Conservation (phyloP, 257 asterid species). For the Primulina tabacum region DNA sequence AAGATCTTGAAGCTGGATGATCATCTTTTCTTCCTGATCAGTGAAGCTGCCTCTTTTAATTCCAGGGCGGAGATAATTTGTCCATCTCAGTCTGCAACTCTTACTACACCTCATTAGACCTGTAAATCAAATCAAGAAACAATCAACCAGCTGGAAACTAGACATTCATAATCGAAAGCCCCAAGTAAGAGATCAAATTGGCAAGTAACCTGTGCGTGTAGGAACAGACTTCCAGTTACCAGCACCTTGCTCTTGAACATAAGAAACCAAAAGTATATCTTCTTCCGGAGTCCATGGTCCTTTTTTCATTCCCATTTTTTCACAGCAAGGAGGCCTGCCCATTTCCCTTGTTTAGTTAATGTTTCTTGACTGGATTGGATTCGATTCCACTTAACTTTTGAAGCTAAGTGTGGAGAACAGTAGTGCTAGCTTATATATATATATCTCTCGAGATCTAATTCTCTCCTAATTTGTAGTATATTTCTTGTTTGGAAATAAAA, state of each 20-base stretch:
- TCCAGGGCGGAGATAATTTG: slow-evolving; percentile 94
- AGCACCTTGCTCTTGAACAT: slow-evolving; percentile 85
- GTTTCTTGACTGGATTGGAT: too few species aligned
- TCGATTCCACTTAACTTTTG: too few species aligned
- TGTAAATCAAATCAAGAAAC: slow-evolving; percentile 9
- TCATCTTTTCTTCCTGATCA: slow-evolving; percentile 81
- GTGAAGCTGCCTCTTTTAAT: slow-evolving; percentile 84
- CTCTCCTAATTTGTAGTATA: not conserved
- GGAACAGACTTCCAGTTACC: slow-evolving; percentile 94
- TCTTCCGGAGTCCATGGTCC: slow-evolving; percentile 99
- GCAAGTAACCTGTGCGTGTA: slow-evolving; percentile 46
- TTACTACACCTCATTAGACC: slow-evolving; percentile 90
- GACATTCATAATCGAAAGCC: too few species aligned
- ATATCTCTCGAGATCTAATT: too few species aligned
- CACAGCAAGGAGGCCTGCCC: slow-evolving; percentile 99
- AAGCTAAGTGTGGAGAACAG: too few species aligned
- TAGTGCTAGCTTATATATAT: too few species aligned
- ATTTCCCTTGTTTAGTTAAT: slow-evolving; percentile 22
- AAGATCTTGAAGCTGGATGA: slow-evolving; percentile 91
- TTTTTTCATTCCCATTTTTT: slow-evolving; percentile 74
- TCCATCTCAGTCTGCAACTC: slow-evolving; percentile 94
- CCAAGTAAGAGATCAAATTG: not conserved
- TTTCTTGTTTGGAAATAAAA: slow-evolving; percentile 19
- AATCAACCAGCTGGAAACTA: too few species aligned
- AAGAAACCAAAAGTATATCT: slow-evolving; percentile 73